Base-by-base conservation (phyloP, 2,329 filamentous ascomycete genomes). In the Talaromyces amestolkiae region DNA sequence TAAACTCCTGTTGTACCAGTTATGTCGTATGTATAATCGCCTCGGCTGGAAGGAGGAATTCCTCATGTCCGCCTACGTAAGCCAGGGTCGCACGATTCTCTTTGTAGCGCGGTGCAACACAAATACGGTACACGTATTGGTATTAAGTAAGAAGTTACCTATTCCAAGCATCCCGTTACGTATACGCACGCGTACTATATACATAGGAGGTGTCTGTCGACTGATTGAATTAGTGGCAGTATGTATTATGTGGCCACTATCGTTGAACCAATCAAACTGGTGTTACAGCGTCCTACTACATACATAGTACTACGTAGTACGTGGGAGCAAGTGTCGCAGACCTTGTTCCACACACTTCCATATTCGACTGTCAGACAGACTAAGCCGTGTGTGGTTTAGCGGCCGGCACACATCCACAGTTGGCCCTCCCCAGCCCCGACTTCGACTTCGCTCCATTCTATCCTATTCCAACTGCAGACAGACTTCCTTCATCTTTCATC, bases 401-500 rank as follows among this genome's bases (percentile, higher is more conserved):
- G 37, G 22, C 37, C 56, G 56, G 37, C 56, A 31, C 37, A 11
- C 37, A 59, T 59, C 56, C 56, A 45, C 37, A 59, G 56, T 59
- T 59, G 37, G 37, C 33, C 56, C 56, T 37, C 56, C 53, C 53
- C 54, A 41, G n/a, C 35, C 31, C 35, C 33, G 6, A 22, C 35
- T 41, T 24, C 19, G n/a, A 27, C 54, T 58, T 22, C 43, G n/a
- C 54, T 19, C 35, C n/a, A 22, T 11, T 13, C 35, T 11, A 24
- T 39, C 19, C 10, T 11, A 19, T 39, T n/a, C 35, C 35, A 22
- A 37, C 27, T 22, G 6, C 19, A 4, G 2, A 17, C 24, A 39
- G 11, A 1, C 37, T 43, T 9, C 8, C 8, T 19, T 3, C 41
- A 3, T 6, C 11, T 37, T 8, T n/a, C 37, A n/a, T 59, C 13